phyloP scores from a whole-genome alignment of 2,329 filamentous ascomycete species.

The Westerdykella aurantiaca region DNA sequence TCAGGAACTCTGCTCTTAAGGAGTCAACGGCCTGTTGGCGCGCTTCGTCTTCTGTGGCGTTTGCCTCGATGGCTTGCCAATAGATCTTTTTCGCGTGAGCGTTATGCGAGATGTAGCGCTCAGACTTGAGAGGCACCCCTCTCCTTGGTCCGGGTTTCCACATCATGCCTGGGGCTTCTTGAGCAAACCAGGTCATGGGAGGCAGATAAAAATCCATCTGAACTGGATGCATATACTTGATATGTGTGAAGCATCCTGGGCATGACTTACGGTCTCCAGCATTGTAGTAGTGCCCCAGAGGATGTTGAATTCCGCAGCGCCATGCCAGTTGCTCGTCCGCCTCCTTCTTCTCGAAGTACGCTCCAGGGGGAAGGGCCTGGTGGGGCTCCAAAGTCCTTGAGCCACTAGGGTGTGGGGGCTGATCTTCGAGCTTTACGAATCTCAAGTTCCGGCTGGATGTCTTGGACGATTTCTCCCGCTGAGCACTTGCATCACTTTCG shows the following conservation, averaged over 20 bases:
- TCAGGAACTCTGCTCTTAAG: conserved; percentile 8
- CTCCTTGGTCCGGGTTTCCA: conserved; percentile 18
- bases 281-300: conserved; percentile 25
- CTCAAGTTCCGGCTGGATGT: background rate
- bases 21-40: conserved; percentile 9
- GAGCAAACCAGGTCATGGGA: conserved; percentile 9
- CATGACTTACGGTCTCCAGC: conserved; percentile 21
- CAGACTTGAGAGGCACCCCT: conserved; percentile 4
- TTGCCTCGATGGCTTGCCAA: conserved; percentile 12
- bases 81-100: conserved; percentile 21
- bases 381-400: conserved; percentile 15
- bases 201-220: conserved; percentile 28
- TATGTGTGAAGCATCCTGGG: conserved; percentile 17
- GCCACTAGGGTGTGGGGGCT: conserved; percentile 8
- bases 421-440: background rate
- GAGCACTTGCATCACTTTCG: no score
- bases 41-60: conserved; percentile 10
- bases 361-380: conserved; percentile 15
- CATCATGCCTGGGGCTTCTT: conserved; percentile 10
- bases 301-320: conserved; percentile 23
- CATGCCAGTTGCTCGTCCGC: conserved; percentile 16
- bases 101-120: conserved; percentile 13
- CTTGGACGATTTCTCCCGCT: no score
- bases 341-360: conserved; percentile 14
- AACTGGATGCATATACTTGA: conserved; percentile 4